phyloP scores from a whole-genome alignment of 169 alveolate genomes.

The Theileria sp. region DNA sequence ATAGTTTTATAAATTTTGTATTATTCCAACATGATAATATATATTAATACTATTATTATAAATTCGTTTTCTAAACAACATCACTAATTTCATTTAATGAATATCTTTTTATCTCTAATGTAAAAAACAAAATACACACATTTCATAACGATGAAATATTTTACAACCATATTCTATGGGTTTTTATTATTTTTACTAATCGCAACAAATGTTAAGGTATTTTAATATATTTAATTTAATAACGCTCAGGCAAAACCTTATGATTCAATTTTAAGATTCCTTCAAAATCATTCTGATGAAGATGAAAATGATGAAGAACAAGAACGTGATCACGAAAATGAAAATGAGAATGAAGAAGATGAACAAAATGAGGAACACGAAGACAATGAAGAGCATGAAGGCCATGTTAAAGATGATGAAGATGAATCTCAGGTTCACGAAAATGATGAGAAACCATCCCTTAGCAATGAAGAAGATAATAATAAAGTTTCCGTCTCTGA shows the following conservation, averaged over 20 bases:
- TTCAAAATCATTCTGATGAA: not conserved
- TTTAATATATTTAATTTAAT: not conserved
- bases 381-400: not conserved
- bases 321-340: not conserved
- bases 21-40: not conserved
- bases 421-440: not conserved
- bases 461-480: not conserved
- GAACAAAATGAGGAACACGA: not conserved
- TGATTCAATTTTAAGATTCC: not conserved
- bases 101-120: not conserved
- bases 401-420: not conserved
- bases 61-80: not conserved
- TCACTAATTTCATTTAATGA: not conserved
- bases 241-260: not conserved
- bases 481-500: not conserved
- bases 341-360: not conserved
- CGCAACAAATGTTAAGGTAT: not conserved
- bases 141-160: not conserved
- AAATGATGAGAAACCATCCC: constrained; percentile 4
- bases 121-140: not conserved
- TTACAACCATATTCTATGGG: not conserved
- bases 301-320: not conserved
- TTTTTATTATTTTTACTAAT: not conserved
- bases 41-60: not conserved
- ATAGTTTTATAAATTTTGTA: not conserved